Base-by-base conservation (phyloP, 2,329 filamentous ascomycete genomes). In the Berkeleyomyces rouxiae region DNA sequence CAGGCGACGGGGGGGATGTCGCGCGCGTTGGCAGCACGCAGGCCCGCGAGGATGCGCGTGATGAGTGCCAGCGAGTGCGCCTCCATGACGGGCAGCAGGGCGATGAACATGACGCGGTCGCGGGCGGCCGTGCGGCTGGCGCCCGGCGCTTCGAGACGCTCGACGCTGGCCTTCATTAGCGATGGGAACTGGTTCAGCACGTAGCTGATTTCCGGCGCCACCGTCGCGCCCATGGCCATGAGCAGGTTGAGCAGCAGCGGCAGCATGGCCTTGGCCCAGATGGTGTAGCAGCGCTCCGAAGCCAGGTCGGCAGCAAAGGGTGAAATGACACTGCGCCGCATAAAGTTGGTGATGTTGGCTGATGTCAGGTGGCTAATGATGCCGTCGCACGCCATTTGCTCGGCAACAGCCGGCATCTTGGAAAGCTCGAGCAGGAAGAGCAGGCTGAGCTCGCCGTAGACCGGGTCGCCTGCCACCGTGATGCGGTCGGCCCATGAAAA, bases 401-500 rank as follows among this genome's bases (percentile, higher is more conserved):
- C 92, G 2, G 93, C 92, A 60, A 97, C 79, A 16, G 82, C 74
- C 0, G 88, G 87, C 11, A 97, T 79, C 11, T 83, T 85, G 1
- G 91, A 96, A 10, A 99, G 80, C 67, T 95, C 88, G 31, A 96
- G 82, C 11, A 99, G 79, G 73, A 97, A 95, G 36, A 91, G 79
- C 47, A 96, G 80, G 68, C 88, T 88, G n/a, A 96, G 81, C 70
- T 96, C 91, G 66, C 91, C 93, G 72, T 96, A 97, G 39, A 97
- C 78, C 0, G 93, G 92, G 70, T 97, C 92, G 37, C 85, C 83
- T 63, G 86, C 81, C 43, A 86, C 80, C 0, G 86, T 82, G 33
- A 97, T 79, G 67, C 86, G 84, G 72, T 97, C 90, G 3, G 92
- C 83, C 93, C 93, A 99, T 0, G 90, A 96, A 73, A 92, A 97